phyloP scores from a whole-genome alignment of 2,329 filamentous ascomycete species.

The Arthrobotrys entomopaga region DNA sequence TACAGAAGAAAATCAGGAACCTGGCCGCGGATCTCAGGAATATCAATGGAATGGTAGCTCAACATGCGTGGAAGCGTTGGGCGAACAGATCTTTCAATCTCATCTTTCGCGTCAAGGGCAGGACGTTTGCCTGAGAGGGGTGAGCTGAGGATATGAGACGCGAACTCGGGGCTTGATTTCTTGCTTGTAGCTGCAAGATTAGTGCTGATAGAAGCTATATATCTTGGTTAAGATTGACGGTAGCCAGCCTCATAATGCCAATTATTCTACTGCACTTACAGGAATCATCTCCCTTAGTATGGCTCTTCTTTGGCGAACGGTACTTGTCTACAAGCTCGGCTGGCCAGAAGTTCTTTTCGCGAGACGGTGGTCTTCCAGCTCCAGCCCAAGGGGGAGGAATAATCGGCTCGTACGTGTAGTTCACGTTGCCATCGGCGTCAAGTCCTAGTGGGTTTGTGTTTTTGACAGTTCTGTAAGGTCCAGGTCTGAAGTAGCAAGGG shows the following conservation, averaged over 20 bases:
- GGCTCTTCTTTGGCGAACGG: constrained; percentile 5
- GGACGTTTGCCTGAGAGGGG: neutral
- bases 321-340: constrained; percentile 24
- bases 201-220: too few species aligned
- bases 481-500: constrained; percentile 20
- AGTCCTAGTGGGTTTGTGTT: constrained; percentile 19
- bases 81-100: neutral
- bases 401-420: constrained; percentile 11
- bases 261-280: constrained; percentile 1
- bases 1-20: constrained; percentile 30
- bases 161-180: too few species aligned
- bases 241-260: neutral
- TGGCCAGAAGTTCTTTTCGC: constrained; percentile 24
- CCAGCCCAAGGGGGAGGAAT: neutral
- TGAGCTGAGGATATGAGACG: too few species aligned
- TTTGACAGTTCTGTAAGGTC: constrained; percentile 19
- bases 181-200: too few species aligned
- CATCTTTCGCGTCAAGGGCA: neutral
- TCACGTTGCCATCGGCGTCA: constrained; percentile 12
- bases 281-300: neutral
- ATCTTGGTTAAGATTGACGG: neutral
- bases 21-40: constrained; percentile 1
- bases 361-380: constrained; percentile 18
- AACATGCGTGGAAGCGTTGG: constrained; percentile 29
- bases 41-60: constrained; percentile 15